Conservation (phyloP, 1,284 basidiomycete species). For the Ustilago vetiveriae region DNA sequence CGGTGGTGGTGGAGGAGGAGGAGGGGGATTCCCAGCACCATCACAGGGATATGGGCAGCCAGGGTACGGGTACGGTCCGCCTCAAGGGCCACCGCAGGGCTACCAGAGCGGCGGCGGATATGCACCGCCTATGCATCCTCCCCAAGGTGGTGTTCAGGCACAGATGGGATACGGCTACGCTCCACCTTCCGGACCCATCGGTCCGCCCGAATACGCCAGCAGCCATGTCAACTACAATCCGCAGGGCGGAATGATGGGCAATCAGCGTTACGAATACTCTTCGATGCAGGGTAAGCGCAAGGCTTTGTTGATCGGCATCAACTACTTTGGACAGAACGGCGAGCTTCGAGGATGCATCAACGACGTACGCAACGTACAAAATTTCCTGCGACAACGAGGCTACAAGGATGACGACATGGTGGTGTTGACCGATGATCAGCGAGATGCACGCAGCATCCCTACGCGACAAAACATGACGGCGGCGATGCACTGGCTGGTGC, state of each 20-base stretch:
- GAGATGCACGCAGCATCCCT: constrained; percentile 61
- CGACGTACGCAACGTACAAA: constrained; percentile 64
- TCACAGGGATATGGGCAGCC: constrained; percentile 37
- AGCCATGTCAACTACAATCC: constrained; percentile 55
- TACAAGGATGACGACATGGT: constrained; percentile 67
- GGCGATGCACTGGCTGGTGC: constrained; percentile 67
- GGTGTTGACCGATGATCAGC: constrained; percentile 61
- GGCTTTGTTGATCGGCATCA: constrained; percentile 66
- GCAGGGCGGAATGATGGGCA: constrained; percentile 59
- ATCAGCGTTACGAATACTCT: constrained; percentile 63
- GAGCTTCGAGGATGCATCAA: constrained; percentile 66
- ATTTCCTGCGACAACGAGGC: constrained; percentile 63
- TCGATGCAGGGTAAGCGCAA: constrained; percentile 65
- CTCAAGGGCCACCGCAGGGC: constrained; percentile 24
- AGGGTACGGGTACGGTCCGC: constrained; percentile 44
- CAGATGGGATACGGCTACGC: constrained; percentile 49
- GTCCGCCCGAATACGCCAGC: constrained; percentile 57
- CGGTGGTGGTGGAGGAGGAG: constrained; percentile 43
- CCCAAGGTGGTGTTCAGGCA: constrained; percentile 33
- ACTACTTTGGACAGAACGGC: constrained; percentile 59
- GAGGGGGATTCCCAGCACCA: constrained; percentile 28
- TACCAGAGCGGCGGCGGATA: constrained; percentile 23
- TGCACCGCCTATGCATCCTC: constrained; percentile 35
- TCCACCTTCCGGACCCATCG: constrained; percentile 37
- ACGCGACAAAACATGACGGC: constrained; percentile 66